phyloP scores from a whole-genome alignment of 2,329 filamentous ascomycete genomes.

The Fusarium acutatum region DNA sequence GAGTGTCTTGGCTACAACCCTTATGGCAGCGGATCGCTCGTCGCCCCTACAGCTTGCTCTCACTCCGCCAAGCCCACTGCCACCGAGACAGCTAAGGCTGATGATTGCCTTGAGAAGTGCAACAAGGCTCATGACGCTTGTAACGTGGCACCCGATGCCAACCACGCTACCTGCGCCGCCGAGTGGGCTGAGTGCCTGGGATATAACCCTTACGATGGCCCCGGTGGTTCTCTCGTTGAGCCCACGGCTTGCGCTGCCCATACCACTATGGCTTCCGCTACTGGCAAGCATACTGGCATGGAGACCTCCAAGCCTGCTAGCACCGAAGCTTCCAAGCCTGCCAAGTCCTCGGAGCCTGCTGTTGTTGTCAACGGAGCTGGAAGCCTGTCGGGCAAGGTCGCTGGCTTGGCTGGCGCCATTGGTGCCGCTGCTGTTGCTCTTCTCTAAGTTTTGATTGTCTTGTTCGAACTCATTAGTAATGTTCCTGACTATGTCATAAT shows the following conservation, averaged over 20 bases:
- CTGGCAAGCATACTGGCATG: not conserved
- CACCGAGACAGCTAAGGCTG: not conserved
- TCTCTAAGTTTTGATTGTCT: not conserved
- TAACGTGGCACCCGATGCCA: not conserved
- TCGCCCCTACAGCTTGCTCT: not conserved
- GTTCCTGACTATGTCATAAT: too few species aligned
- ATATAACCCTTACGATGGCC: slow-evolving; percentile 3
- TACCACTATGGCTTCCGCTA: not conserved
- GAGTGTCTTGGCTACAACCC: slow-evolving; percentile 7
- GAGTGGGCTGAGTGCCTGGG: not conserved
- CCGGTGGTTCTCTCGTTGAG: not conserved
- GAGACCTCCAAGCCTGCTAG: not conserved
- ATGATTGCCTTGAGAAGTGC: not conserved
- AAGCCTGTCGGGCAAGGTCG: not conserved
- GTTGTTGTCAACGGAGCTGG: slow-evolving; percentile 10
- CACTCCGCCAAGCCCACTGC: not conserved
- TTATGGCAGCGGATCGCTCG: not conserved
- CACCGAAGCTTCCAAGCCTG: not conserved
- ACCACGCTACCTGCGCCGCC: slow-evolving; percentile 2
- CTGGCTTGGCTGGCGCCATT: not conserved
- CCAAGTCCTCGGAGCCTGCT: not conserved
- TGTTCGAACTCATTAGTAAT: not conserved
- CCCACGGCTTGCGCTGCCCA: not conserved
- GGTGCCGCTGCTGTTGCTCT: not conserved
- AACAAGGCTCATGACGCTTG: not conserved